Conservation (phyloP, 2,329 filamentous ascomycete species). For the Neobulgaria alba region DNA sequence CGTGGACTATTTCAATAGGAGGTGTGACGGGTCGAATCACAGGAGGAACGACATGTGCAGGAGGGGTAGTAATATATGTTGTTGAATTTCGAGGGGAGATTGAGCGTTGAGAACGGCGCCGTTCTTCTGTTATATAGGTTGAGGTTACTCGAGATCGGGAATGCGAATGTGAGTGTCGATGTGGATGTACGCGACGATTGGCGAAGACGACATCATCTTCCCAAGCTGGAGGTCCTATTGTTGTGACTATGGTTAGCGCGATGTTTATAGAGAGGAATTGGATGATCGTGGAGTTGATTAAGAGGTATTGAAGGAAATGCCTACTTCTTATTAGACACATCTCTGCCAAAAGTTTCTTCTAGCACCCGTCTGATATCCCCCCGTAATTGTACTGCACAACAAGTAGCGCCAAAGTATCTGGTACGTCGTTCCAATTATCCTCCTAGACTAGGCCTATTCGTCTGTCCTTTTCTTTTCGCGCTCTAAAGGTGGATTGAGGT, state of each 20-base stretch:
- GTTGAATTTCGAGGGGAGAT: constrained; percentile 7
- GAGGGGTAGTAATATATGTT: constrained; percentile 13
- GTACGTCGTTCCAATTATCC: no score
- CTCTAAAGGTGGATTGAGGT: background rate
- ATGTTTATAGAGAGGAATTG: no score
- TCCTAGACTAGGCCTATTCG: background rate
- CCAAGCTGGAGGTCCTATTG: constrained; percentile 17
- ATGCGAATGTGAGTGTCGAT: background rate
- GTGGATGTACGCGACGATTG: constrained; percentile 10
- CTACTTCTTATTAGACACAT: constrained; percentile 1
- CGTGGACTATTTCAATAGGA: background rate
- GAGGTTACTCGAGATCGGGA: constrained; percentile 11
- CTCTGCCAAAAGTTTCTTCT: background rate
- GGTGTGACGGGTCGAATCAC: constrained; percentile 4
- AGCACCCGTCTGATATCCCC: no score
- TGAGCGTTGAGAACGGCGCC: no score
- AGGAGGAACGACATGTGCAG: constrained; percentile 5
- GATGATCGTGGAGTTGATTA: background rate
- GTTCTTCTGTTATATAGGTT: constrained; percentile 9
- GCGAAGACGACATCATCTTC: constrained; percentile 20
- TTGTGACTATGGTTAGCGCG: constrained; percentile 8
- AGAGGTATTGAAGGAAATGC: background rate
- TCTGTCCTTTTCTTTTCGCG: background rate
- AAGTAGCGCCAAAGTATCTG: no score
- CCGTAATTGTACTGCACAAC: no score